Base-by-base conservation (phyloP, 352 stramenopile genomes). In the Blastocystis sp. region DNA sequence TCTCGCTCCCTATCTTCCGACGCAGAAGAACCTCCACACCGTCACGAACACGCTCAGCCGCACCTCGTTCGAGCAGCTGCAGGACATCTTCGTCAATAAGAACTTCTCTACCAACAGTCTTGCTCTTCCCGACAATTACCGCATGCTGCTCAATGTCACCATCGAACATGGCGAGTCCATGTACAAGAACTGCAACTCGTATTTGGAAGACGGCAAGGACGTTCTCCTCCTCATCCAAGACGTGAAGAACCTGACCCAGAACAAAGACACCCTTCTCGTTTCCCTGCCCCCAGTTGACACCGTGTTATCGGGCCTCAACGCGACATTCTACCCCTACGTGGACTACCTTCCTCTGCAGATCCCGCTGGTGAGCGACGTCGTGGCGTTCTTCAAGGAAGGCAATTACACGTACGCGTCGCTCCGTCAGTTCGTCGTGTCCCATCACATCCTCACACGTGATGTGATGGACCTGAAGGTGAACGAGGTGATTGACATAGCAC, bases 1-100 rank as follows among this genome's bases (percentile, higher is more conserved):
- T 69, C 41, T 85, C 21, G 67, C 74, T 69, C 74, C 74, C 33
- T 85, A 85, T 51, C 74, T 85, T 41, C 74, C 74, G 26, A 85
- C 74, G 10, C 33, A 37, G 21, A 29, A 21, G 13, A 85, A 85
- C 55, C 74, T 85, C 37, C 33, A 85, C 12, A 45, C 31, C 12
- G 59, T 35, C 51, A 31, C 51, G 4, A 85, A 69, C 60, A 67
- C 19, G 1, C 12, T 59, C 6, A 67, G 33, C 21, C 74, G 74
- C 16, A 70, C 21, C 21, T 62, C 45, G 13, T 37, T 45, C 16
- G 74, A 85, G 26, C 61, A 69, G n/a, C 9, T 62, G 50, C 55
- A 67, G 74, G 74, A 85, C 37, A 29, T 50, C 41, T 41, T 85
- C 29, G 24, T 67, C 4, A 55, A 69, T 41, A 61, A 41, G 16